Evolutionary conservation across 2,329 filamentous ascomycete species (phyloP).

Genomic region (Chrysoporthe austroafricana): DNA sequence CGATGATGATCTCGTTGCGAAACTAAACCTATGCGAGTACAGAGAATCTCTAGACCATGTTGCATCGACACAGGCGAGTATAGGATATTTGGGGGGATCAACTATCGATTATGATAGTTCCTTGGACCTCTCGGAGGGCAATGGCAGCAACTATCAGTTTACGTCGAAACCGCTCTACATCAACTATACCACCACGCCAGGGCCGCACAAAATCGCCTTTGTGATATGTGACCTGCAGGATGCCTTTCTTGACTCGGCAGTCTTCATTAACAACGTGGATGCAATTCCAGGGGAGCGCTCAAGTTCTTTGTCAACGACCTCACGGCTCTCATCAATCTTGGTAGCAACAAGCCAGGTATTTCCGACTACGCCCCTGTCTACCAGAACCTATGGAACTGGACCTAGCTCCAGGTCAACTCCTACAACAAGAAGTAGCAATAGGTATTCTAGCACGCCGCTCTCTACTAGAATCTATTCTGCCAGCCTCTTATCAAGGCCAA

Average conservation of each 20-base stretch:
- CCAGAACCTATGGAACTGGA: neutral
- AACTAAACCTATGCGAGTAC: neutral
- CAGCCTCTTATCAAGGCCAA: neutral
- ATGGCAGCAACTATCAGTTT: neutral
- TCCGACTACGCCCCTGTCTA: neutral
- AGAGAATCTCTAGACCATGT: neutral
- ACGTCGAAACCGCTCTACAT: slow-evolving; percentile 1
- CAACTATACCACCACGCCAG: slow-evolving; percentile 7
- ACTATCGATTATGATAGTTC: neutral
- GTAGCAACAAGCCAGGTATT: too few relatives aligned
- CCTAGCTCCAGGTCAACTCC: neutral
- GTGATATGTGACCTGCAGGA: slow-evolving; percentile 8
- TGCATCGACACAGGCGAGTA: neutral
- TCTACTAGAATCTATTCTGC: neutral
- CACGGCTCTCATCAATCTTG: neutral
- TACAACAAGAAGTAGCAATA: neutral
- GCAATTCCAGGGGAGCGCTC: neutral
- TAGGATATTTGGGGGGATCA: neutral
- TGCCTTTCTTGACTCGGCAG: slow-evolving; percentile 1
- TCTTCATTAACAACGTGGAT: slow-evolving; percentile 7
- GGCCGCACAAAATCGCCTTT: neutral
- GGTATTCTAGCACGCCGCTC: neutral
- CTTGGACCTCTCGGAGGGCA: neutral
- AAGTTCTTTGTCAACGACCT: neutral
- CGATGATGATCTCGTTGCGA: neutral